Conservation (phyloP, 805 yeast genomes). For the Hanseniaspora valbyensis region DNA sequence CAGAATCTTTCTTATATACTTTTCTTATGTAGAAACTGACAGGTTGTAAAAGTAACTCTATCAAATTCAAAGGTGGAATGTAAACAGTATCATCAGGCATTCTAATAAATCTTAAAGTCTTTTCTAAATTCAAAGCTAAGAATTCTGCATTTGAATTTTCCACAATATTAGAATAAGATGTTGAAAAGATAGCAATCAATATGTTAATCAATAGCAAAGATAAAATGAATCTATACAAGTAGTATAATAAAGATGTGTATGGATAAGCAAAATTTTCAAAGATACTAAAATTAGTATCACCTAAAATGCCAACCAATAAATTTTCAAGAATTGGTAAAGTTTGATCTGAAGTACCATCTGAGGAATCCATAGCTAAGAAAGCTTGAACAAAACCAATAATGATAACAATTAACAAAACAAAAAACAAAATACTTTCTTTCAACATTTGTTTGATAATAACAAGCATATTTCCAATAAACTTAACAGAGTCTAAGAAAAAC, state of each 20-base stretch:
- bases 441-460: slow-evolving; percentile 77
- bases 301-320: slow-evolving; percentile 60
- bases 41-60: slow-evolving; percentile 49
- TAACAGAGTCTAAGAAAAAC: slow-evolving; percentile 64
- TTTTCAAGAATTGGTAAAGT: slow-evolving; percentile 53
- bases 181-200: slow-evolving; percentile 72
- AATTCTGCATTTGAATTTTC: slow-evolving; percentile 78
- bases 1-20: slow-evolving; percentile 31
- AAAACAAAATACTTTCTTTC: slow-evolving; percentile 76
- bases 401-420: slow-evolving; percentile 57
- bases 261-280: slow-evolving; percentile 71
- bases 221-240: slow-evolving; percentile 64
- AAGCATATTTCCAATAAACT: slow-evolving; percentile 79
- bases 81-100: slow-evolving; percentile 81
- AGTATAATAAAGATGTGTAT: slow-evolving; percentile 69
- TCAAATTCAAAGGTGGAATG: slow-evolving; percentile 72
- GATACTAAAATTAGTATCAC: slow-evolving; percentile 60
- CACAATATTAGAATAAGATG: slow-evolving; percentile 70
- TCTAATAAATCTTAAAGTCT: slow-evolving; percentile 70
- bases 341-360: slow-evolving; percentile 74
- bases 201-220: slow-evolving; percentile 69
- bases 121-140: slow-evolving; percentile 72
- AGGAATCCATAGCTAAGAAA: slow-evolving; percentile 73
- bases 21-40: slow-evolving; percentile 31
- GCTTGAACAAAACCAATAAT: slow-evolving; percentile 78